Evolutionary conservation across 2,329 filamentous ascomycete species (phyloP), one percentile per base, ranked within the genome.

Genomic region (Orbilia javanica): DNA sequence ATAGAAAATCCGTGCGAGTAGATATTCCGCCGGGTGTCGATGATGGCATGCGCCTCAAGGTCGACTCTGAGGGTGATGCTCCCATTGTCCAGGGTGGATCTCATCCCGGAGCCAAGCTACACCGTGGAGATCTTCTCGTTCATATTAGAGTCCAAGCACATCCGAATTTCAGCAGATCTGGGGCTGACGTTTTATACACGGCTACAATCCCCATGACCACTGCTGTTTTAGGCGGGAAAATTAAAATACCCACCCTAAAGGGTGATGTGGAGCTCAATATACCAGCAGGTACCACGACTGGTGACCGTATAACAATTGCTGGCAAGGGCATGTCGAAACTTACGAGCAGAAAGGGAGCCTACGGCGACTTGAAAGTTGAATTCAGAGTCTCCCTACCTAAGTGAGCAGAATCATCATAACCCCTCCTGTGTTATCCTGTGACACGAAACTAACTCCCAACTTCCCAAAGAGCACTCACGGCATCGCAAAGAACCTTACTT

Each of bases 321-420:
- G 95, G 95, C 5, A 94, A 93, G 92, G 96, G 96, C 76, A 98
- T 99, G 95, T 94, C 92, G 85, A 92, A 92, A 82, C 87, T 99
- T 10, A 69, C 66, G 7, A 87, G 88, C 18, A 88, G 93, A 57
- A 88, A 90, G 70, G 89, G 88, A 34, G 88, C 88, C 44, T 89
- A 88, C 31, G 96, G 96, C 80, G 96, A 99, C 83, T 86, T 99
- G 77, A 91, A 90, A 83, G 94, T 99, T 5, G 95, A 99, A 84
- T 99, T 97, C 88, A 93, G 93, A 84, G 93, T 99, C 53, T 87
- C 89, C 68, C 97, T 98, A 93, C 96, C 96, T 53, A 98, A 97
- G 85, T 97, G 95, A 36, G 74, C 66, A 36, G 15, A 8, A 36
- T 34, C 27, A 1, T 7, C n/a, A n/a, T n/a, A n/a, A n/a, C n/a